These are phyloP conservation scores for Elsinoe fawcettii DNA, from an alignment of 2,329 filamentous ascomycete genomes.

Conservation along the genomic window DNA sequence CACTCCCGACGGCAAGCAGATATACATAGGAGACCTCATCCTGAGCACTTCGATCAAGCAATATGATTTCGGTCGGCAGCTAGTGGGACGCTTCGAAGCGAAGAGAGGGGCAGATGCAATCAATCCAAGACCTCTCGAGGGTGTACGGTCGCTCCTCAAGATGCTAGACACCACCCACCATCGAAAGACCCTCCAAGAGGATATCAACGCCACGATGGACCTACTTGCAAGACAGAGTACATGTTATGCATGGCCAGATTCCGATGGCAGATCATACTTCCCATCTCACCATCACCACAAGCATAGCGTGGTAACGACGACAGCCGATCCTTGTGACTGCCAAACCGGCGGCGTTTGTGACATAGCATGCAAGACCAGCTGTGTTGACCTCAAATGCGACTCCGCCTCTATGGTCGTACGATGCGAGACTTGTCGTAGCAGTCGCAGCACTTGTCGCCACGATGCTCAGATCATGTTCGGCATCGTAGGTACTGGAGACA, in stretches of 20 bases:
- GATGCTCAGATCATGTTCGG: neutral
- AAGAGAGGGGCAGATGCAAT: conserved; percentile 20
- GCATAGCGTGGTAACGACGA: neutral
- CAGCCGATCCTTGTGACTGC: neutral
- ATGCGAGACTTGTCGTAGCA: neutral
- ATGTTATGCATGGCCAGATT: neutral
- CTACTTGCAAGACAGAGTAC: neutral
- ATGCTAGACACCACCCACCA: neutral
- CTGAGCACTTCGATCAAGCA: conserved; percentile 26
- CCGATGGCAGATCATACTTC: neutral
- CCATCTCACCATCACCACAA: neutral
- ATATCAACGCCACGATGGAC: neutral
- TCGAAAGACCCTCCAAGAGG: neutral
- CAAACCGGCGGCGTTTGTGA: neutral
- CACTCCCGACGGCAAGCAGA: neutral
- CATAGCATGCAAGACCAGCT: neutral
- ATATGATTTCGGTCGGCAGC: conserved; percentile 27
- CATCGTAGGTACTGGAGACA: neutral
- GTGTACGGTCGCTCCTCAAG: neutral
- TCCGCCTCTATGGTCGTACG: neutral
- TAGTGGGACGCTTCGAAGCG: conserved; percentile 21
- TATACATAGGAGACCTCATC: conserved; percentile 29
- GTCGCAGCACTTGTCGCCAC: neutral
- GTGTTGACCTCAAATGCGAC: neutral
- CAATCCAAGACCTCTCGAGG: neutral